A percentile compares a stretch with the other conserved stretches of the same genome.
Conservation (phyloP, 768 basidiomycete genomes). For the Filobasidium wieringae region DNA sequence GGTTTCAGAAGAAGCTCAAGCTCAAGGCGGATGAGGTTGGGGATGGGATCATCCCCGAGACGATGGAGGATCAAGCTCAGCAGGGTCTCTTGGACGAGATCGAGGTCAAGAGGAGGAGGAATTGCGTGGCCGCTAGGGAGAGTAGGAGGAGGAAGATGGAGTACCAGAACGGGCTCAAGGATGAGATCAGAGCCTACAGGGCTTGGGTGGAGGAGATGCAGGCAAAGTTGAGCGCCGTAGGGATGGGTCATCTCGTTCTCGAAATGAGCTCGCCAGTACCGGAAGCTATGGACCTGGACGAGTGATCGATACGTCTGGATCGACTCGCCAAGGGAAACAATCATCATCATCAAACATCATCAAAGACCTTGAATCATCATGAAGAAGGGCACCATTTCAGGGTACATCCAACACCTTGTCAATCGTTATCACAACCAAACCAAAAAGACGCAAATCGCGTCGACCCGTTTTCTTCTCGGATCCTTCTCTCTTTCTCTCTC, state of each 20-base stretch:
- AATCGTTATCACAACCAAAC: no score
- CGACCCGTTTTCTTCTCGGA: no score
- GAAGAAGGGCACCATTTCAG: no score
- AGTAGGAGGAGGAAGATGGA: conserved; percentile 63
- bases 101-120: conserved; percentile 65
- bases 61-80: conserved; percentile 43
- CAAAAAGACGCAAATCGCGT: no score
- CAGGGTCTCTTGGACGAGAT: conserved; percentile 49
- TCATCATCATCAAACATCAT: no score
- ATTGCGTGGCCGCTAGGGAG: conserved; percentile 72
- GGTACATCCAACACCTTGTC: no score
- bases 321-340: no score
- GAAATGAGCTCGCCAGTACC: neutral
- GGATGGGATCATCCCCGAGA: conserved; percentile 46
- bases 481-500: no score
- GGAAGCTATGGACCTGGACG: neutral
- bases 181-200: conserved; percentile 4
- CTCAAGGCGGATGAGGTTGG: neutral
- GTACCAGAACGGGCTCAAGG: conserved; percentile 56
- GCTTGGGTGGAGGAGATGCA: conserved; percentile 2
- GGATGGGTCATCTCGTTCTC: neutral
- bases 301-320: no score
- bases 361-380: no score
- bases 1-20: conserved; percentile 43
- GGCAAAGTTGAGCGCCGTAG: neutral